Evolutionary conservation across 768 basidiomycete genomes (phyloP), one percentile per base, ranked within the genome.

Genomic region (Inosperma sp.): DNA sequence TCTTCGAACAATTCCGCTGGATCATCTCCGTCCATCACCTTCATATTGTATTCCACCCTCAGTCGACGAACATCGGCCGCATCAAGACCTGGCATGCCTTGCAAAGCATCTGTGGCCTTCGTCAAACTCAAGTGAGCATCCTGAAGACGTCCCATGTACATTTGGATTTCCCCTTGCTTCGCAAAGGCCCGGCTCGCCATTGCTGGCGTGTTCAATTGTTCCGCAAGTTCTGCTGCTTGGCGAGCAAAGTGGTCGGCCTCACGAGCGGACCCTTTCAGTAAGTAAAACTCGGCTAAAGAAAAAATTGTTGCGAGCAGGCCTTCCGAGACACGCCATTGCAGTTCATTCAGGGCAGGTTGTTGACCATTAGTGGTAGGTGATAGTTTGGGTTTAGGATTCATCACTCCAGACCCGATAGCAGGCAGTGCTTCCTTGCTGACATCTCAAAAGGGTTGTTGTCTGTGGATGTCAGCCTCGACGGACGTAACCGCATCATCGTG

Each of bases 181-280:
- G 83, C 74, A 23, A 85, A 66, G 0, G 89, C 88, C 7, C 86
- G 78, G 17, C 83, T 79, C 6, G 77, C 65, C 59, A 88, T 68
- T 0, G 81, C 75, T 13, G 85, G 81, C 0, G 85, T 79, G 53
- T 83, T 83, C 9, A 92, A 63, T 5, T 84, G 74, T 40, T 75
- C 70, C 0, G 91, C 88, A 1, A 97, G 70, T 16, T 83, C 81
- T n/a, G 77, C 70, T 1, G 87, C 88, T 61, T 92, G 86, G 33
- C 84, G 74, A 0, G 85, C 75, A 62, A 93, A 95, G 59, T 87
- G 93, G 53, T 90, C 84, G 2, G 90, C 84, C 59, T 94, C 92
- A 17, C 86, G 80, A 3, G 84, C 79, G 5, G 93, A 91, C 1
- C 95, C 95, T 14, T 91, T 80, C 0, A 69, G 64, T 16, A 82